A percentile compares a stretch with the other conserved stretches of the same genome.
phyloP scores from a whole-genome alignment of 768 basidiomycete species.

The Boletus subparvulus region DNA sequence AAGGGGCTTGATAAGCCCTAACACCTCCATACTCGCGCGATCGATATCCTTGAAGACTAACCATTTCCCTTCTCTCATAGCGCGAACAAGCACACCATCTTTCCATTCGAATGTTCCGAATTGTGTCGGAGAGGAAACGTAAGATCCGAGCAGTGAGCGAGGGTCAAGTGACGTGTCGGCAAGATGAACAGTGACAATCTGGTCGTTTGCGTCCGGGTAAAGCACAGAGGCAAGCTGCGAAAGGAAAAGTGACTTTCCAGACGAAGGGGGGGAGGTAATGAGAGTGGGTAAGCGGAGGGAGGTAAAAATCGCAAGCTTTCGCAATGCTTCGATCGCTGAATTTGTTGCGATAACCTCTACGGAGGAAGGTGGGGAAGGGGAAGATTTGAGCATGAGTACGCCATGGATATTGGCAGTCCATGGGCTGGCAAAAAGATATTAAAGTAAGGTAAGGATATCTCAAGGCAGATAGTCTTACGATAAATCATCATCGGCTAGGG shows the following conservation, averaged over 20 bases:
- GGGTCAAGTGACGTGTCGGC: constrained; percentile 96
- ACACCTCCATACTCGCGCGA: constrained; percentile 83
- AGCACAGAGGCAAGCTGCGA: constrained; percentile 70
- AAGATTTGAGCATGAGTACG: constrained; percentile 57
- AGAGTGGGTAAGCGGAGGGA: constrained; percentile 76
- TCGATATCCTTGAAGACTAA: constrained; percentile 92
- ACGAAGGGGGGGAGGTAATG: constrained; percentile 80
- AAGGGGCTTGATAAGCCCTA: constrained; percentile 83
- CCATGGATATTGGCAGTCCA: constrained; percentile 63
- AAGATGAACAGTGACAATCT: constrained; percentile 84
- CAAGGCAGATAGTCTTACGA: constrained; percentile 42
- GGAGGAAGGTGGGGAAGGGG: constrained; percentile 23
- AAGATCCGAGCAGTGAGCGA: constrained; percentile 89
- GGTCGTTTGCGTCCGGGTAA: constrained; percentile 57
- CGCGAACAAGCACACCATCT: constrained; percentile 88
- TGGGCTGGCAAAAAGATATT: constrained; percentile 41
- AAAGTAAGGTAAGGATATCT: constrained; percentile 10
- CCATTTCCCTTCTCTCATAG: constrained; percentile 90
- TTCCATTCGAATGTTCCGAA: constrained; percentile 95
- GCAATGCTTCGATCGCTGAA: constrained; percentile 58
- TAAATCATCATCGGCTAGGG: constrained; percentile 48
- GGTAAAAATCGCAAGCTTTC: constrained; percentile 58
- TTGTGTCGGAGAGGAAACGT: constrained; percentile 78
- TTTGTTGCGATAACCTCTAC: constrained; percentile 61
- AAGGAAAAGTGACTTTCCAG: constrained; percentile 83